phyloP scores from a whole-genome alignment of 2,329 filamentous ascomycete genomes.

The Pleurostoma richardsiae region DNA sequence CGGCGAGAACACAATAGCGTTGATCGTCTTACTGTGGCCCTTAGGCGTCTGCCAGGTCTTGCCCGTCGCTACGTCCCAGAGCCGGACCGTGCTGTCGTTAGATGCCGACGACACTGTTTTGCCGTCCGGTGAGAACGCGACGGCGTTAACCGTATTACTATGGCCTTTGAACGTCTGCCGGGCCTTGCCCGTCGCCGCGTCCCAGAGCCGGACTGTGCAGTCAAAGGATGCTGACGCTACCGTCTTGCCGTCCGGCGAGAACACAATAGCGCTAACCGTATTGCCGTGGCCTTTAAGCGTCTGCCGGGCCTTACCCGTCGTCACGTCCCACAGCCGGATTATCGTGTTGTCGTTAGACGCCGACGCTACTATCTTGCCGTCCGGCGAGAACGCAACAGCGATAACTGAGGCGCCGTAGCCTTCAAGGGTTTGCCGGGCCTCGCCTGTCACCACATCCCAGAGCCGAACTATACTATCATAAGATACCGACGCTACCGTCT shows the following conservation, averaged over 20 bases:
- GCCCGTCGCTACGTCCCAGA: slow-evolving; percentile 11
- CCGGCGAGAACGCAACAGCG: too few relatives aligned
- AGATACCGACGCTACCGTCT: too few relatives aligned
- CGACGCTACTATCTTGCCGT: too few relatives aligned
- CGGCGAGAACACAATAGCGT: slow-evolving; percentile 12
- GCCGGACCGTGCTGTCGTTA: slow-evolving; percentile 6
- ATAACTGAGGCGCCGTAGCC: too few relatives aligned
- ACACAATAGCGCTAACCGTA: slow-evolving; percentile 1
- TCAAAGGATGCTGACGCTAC: slow-evolving; percentile 1
- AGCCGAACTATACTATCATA: too few relatives aligned
- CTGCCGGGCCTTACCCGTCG: slow-evolving; percentile 1
- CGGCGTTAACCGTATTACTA: background rate
- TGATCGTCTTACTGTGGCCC: slow-evolving; percentile 7
- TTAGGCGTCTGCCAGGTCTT: slow-evolving; percentile 8
- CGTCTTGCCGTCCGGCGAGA: slow-evolving; percentile 1
- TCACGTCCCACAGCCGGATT: too few relatives aligned
- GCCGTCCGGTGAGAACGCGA: slow-evolving; percentile 12
- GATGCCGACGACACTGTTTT: slow-evolving; percentile 8
- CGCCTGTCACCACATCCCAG: background rate
- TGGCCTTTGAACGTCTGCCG: background rate
- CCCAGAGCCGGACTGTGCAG: slow-evolving; percentile 1
- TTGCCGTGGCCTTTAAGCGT: slow-evolving; percentile 11
- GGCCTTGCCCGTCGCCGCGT: slow-evolving; percentile 1
- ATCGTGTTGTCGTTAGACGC: too few relatives aligned
- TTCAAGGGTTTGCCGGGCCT: too few relatives aligned